Evolutionary conservation across 805 yeast species (phyloP).

Genomic region (Wickerhamomyces bovis): DNA sequence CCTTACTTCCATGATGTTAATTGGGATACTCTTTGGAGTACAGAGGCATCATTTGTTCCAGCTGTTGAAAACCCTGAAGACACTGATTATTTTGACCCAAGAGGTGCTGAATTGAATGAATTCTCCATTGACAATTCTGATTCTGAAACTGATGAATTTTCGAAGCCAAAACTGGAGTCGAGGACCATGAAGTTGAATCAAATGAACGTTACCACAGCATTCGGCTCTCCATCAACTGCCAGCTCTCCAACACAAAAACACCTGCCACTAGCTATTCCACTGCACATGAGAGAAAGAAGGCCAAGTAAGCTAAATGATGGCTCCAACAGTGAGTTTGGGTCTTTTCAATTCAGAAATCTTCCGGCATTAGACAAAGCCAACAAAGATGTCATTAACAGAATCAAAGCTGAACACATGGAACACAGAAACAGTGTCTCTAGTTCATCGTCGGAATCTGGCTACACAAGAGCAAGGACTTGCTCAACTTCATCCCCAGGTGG

Average conservation of each 20-base stretch:
- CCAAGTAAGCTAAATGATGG: conserved; percentile 69
- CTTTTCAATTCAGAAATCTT: conserved; percentile 83
- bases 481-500: conserved; percentile 31
- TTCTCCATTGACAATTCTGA: conserved; percentile 42
- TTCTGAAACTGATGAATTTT: conserved; percentile 20
- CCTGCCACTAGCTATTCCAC: conserved; percentile 44
- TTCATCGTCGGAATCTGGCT: conserved; percentile 30
- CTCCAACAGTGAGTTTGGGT: conserved; percentile 70
- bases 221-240: conserved; percentile 25
- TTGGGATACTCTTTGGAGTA: conserved; percentile 69
- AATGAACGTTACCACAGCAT: conserved; percentile 14
- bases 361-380: conserved; percentile 91
- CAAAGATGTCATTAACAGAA: conserved; percentile 82
- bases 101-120: conserved; percentile 76
- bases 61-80: conserved; percentile 70
- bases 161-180: background rate
- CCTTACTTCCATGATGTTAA: conserved; percentile 66
- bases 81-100: conserved; percentile 83
- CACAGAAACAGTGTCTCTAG: conserved; percentile 33
- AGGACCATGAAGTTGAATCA: conserved; percentile 1
- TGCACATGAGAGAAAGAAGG: conserved; percentile 61
- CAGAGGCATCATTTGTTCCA: conserved; percentile 82
- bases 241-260: conserved; percentile 31
- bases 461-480: conserved; percentile 23
- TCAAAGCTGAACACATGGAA: conserved; percentile 71